A percentile compares a stretch with the other conserved stretches of the same genome.
These are phyloP conservation scores for Exsudoporus frostii DNA, from an alignment of 768 basidiomycete species.

Conservation along the genomic window DNA sequence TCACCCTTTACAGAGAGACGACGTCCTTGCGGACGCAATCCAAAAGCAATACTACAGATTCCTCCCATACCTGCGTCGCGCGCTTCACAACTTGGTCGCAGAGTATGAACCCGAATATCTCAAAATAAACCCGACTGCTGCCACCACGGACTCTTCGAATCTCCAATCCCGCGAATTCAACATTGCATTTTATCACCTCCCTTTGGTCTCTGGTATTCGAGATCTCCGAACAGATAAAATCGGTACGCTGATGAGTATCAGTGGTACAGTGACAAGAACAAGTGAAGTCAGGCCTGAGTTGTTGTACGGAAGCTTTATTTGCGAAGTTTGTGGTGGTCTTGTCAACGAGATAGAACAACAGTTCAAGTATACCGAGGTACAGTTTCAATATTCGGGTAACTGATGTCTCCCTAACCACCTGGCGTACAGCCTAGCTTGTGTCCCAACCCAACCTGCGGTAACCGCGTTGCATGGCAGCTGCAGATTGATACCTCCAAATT, in stretches of 20 bases:
- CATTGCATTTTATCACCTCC: constrained; percentile 93
- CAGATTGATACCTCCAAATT: constrained; percentile 96
- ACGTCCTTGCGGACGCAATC: constrained; percentile 91
- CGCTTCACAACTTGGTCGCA: constrained; percentile 84
- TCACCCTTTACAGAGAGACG: constrained; percentile 86
- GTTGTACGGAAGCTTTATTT: constrained; percentile 89
- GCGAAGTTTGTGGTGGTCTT: constrained; percentile 81
- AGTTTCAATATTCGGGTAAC: neutral
- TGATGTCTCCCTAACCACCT: constrained; percentile 7
- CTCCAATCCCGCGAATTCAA: constrained; percentile 91
- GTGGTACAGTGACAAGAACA: constrained; percentile 95
- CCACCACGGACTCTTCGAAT: constrained; percentile 81
- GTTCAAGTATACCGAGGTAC: constrained; percentile 98
- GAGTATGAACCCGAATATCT: constrained; percentile 92
- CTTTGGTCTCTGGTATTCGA: constrained; percentile 91
- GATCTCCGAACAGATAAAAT: constrained; percentile 92
- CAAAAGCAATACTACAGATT: constrained; percentile 96
- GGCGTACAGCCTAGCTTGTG: constrained; percentile 77
- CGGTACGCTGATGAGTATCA: constrained; percentile 91
- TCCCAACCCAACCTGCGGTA: constrained; percentile 92
- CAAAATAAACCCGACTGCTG: constrained; percentile 90
- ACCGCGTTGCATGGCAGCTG: constrained; percentile 86
- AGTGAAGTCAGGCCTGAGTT: constrained; percentile 97
- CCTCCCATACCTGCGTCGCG: constrained; percentile 89
- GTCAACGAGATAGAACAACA: constrained; percentile 97